phyloP scores from a whole-genome alignment of 768 basidiomycete species.

The Tricholoma furcatifolium region DNA sequence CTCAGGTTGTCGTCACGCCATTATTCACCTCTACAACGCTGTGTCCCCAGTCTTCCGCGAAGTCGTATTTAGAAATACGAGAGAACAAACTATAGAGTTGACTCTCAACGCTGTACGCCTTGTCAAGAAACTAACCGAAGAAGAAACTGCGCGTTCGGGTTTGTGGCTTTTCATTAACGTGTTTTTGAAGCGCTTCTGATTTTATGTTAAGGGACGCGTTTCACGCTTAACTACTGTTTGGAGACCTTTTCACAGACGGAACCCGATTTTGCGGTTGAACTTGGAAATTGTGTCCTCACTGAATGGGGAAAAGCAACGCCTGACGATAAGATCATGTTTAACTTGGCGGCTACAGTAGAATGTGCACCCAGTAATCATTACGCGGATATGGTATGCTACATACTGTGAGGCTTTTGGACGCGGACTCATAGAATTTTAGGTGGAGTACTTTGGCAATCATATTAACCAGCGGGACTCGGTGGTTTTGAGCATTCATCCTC shows the following conservation, averaged over 20 bases:
- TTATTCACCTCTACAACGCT: slow-evolving; percentile 89
- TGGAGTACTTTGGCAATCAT: slow-evolving; percentile 75
- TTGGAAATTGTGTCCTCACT: slow-evolving; percentile 71
- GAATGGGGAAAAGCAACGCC: slow-evolving; percentile 69
- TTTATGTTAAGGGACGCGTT: slow-evolving; percentile 44
- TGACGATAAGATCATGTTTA: slow-evolving; percentile 75
- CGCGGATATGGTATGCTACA: slow-evolving; percentile 63
- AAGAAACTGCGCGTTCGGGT: slow-evolving; percentile 63
- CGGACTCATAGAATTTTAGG: slow-evolving; percentile 33
- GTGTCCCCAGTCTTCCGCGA: slow-evolving; percentile 73
- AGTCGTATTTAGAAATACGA: slow-evolving; percentile 77
- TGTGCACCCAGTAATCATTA: slow-evolving; percentile 83
- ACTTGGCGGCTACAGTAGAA: slow-evolving; percentile 83
- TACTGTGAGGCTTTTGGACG: neutral
- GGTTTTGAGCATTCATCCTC: slow-evolving; percentile 73
- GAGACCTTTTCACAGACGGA: slow-evolving; percentile 88
- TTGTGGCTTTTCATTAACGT: neutral
- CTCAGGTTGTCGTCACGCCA: slow-evolving; percentile 72
- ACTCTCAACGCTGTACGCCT: slow-evolving; percentile 71
- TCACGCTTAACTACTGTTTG: slow-evolving; percentile 83
- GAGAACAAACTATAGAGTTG: slow-evolving; percentile 72
- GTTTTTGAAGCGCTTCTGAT: neutral
- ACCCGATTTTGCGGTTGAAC: slow-evolving; percentile 72
- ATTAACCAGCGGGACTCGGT: slow-evolving; percentile 72
- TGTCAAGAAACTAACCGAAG: slow-evolving; percentile 65